phyloP scores from a whole-genome alignment of 2,329 filamentous ascomycete genomes.

The Acarospora socialis region DNA sequence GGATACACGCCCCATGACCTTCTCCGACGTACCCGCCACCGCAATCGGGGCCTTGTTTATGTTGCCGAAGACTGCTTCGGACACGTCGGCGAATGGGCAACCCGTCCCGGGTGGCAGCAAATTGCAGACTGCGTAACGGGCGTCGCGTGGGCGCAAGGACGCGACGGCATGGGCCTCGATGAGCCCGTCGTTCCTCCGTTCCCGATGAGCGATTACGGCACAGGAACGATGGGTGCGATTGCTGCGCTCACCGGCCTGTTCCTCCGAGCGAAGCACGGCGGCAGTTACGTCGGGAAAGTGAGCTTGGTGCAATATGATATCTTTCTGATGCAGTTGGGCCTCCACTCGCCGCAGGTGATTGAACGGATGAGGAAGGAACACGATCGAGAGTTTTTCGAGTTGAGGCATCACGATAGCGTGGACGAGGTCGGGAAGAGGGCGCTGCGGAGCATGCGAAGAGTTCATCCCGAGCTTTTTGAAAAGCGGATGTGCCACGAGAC shows the following conservation, averaged over 20 bases:
- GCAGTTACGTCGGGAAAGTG: conserved; percentile 51
- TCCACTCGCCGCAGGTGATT: conserved; percentile 41
- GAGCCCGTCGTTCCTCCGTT: conserved; percentile 32
- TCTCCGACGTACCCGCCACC: conserved; percentile 35
- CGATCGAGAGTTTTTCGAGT: conserved; percentile 38
- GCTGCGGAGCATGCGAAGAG: not conserved
- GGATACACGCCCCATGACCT: conserved; percentile 48
- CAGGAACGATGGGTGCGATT: conserved; percentile 56
- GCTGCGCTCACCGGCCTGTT: conserved; percentile 51
- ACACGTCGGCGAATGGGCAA: conserved; percentile 47
- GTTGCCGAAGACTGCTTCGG: conserved; percentile 62
- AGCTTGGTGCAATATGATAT: conserved; percentile 56
- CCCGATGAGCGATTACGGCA: conserved; percentile 50
- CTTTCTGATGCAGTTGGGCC: conserved; percentile 46
- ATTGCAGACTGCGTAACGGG: conserved; percentile 49
- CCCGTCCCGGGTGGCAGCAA: conserved; percentile 55
- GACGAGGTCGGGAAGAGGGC: conserved; percentile 2
- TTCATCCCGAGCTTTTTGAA: not conserved
- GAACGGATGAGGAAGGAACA: conserved; percentile 34
- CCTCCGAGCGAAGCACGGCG: conserved; percentile 46
- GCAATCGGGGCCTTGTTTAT: conserved; percentile 51
- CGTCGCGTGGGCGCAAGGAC: conserved; percentile 27
- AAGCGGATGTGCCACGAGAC: not conserved
- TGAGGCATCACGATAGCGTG: conserved; percentile 3
- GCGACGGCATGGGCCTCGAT: conserved; percentile 27